Percentiles rank a stretch among this genome's conserved stretches.
Conservation (phyloP, 2,329 filamentous ascomycete species). For the Pseudodiploospora longispora region DNA sequence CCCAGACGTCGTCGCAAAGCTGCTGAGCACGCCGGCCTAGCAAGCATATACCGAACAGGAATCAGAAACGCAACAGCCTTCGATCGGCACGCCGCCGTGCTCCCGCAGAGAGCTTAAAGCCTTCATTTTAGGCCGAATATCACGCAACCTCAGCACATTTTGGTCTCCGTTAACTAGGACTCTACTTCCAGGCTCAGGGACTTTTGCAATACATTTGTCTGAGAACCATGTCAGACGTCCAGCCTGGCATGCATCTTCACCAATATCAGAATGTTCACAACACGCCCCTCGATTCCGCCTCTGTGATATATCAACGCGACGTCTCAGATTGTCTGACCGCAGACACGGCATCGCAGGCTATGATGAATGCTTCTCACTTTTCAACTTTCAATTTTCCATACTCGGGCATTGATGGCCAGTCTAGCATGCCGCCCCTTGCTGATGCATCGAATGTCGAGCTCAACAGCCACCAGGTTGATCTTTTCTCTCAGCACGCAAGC, state of each 20-base stretch:
- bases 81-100: too few relatives aligned
- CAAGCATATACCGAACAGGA: too few relatives aligned
- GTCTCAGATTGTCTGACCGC: conserved; percentile 15
- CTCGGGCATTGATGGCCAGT: conserved; percentile 24
- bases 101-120: too few relatives aligned
- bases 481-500: conserved; percentile 25
- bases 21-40: too few relatives aligned
- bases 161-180: too few relatives aligned
- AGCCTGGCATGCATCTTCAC: conserved; percentile 19
- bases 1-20: too few relatives aligned
- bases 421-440: conserved; percentile 17
- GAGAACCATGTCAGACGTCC: conserved; percentile 22
- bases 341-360: conserved; percentile 14
- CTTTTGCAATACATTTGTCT: neutral
- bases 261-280: conserved; percentile 22
- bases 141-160: too few relatives aligned
- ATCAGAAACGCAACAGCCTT: too few relatives aligned
- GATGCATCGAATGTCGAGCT: conserved; percentile 27
- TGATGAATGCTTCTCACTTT: conserved; percentile 43
- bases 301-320: conserved; percentile 16
- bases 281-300: conserved; percentile 16
- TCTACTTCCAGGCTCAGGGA: too few relatives aligned
- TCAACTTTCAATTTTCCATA: conserved; percentile 47
- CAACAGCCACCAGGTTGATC: conserved; percentile 21
- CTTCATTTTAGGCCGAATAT: too few relatives aligned